Base-by-base conservation (phyloP, 2,329 filamentous ascomycete species). In the Xylaria sp. region DNA sequence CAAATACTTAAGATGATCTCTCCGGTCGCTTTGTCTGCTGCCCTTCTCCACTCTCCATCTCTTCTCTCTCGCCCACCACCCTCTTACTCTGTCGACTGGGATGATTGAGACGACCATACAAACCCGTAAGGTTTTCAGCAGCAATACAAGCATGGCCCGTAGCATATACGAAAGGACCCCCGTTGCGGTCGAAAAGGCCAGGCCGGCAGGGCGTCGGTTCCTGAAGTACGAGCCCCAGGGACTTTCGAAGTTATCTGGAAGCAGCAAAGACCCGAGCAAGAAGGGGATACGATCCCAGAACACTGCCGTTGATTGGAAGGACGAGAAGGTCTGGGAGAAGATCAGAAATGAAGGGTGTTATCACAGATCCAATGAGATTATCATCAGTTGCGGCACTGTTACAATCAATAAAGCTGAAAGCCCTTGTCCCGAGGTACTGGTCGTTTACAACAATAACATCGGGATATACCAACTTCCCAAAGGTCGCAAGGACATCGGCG, bases 321-420 rank as follows among this genome's bases (percentile, higher is more conserved):
- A 70, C 37, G 59, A 68, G n/a, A 59, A 55, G 19, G 66, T 69
- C 16, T 71, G 69, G 69, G 62, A 66, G n/a, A 70, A 68, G 62
- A 70, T 71, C 58, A 63, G 58, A 18, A 61, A 59, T 8, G 66
- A 69, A 54, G 69, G 69, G 9, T 63, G 61, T 8, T 80, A 76
- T 63, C 72, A 71, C 52, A 73, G 74, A 44, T 79, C 78, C 7
- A 70, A 75, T 18, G 71, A 75, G 35, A 70, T 79, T 51, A 74
- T 76, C 58, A 75, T 80, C 58, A 78, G 76, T 30, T 80, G 78
- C 66, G 78, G 79, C 37, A 78, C 77, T 18, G 76, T 80, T 47
- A 76, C 76, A 8, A 68, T 80, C 56, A 74, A 79, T 65, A 70
- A 71, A 3, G 55, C 57, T 1, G 65, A 68, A 2, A 65, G 63